phyloP scores from a whole-genome alignment of 1,284 basidiomycete genomes.

The Vanrija sp. region DNA sequence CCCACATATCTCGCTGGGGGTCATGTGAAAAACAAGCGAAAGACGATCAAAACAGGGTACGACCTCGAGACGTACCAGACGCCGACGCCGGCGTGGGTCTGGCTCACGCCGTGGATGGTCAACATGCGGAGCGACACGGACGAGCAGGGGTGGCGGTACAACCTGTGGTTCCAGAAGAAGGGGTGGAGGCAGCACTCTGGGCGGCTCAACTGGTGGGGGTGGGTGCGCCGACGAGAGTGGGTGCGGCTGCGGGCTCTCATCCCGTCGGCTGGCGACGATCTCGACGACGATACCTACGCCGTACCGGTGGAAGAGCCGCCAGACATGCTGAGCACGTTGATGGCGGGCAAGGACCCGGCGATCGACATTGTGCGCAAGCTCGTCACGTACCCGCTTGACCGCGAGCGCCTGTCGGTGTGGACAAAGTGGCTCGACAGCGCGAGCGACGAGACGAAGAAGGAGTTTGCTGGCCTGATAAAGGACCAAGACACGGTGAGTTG shows the following conservation, averaged over 20 bases:
- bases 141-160: conserved; percentile 49
- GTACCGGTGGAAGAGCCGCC: conserved; percentile 3
- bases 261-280: not conserved
- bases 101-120: conserved; percentile 48
- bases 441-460: conserved; percentile 1
- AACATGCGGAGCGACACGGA: conserved; percentile 49
- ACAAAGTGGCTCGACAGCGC: conserved; percentile 25
- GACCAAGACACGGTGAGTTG: conserved; percentile 7
- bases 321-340: not conserved
- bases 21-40: conserved; percentile 6
- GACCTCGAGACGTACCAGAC: conserved; percentile 42
- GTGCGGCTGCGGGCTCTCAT: conserved; percentile 30
- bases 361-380: conserved; percentile 20
- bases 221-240: conserved; percentile 47
- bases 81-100: conserved; percentile 44
- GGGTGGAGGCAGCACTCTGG: conserved; percentile 41
- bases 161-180: conserved; percentile 40
- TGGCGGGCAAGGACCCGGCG: conserved; percentile 3
- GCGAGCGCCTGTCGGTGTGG: conserved; percentile 36
- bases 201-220: conserved; percentile 42
- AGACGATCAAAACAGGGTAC: conserved; percentile 44
- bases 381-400: conserved; percentile 27
- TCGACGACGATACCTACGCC: not conserved
- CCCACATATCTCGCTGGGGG: conserved; percentile 9
- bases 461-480: conserved; percentile 7